Evolutionary conservation across 257 asterid genomes (phyloP).

Genomic region (Knoxia roxburghii): DNA sequence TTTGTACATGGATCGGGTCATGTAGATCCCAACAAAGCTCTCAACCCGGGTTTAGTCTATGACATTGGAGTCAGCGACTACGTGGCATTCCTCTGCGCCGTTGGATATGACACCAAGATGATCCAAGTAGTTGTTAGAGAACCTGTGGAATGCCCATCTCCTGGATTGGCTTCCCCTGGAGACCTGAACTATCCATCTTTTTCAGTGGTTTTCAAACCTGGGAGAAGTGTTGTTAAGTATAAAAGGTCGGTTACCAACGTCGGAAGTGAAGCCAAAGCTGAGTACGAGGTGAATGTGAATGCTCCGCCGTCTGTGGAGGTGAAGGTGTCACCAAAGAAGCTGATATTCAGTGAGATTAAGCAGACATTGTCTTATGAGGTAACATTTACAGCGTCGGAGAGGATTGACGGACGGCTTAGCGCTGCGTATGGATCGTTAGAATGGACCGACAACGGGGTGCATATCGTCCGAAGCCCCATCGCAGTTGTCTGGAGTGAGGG

Average conservation of each 20-base stretch:
- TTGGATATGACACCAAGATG: slow-evolving; percentile 45
- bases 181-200: slow-evolving; percentile 85
- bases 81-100: slow-evolving; percentile 62
- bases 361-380: slow-evolving; percentile 59
- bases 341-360: slow-evolving; percentile 42
- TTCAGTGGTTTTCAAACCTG: slow-evolving; percentile 49
- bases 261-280: slow-evolving; percentile 34
- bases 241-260: slow-evolving; percentile 71
- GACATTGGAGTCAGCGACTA: slow-evolving; percentile 46
- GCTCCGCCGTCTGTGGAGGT: slow-evolving; percentile 72
- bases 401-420: slow-evolving; percentile 19
- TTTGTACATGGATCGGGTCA: slow-evolving; percentile 82
- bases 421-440: slow-evolving; percentile 72
- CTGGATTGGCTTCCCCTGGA: slow-evolving; percentile 53
- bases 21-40: slow-evolving; percentile 75
- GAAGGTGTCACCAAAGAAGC: slow-evolving; percentile 54
- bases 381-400: slow-evolving; percentile 39
- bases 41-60: slow-evolving; percentile 77
- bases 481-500: slow-evolving; percentile 48
- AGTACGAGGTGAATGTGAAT: slow-evolving; percentile 59
- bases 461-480: slow-evolving; percentile 70
- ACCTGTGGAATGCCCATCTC: slow-evolving; percentile 43
- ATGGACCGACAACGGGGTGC: slow-evolving; percentile 71
- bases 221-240: slow-evolving; percentile 41
- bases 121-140: slow-evolving; percentile 43